phyloP scores from a whole-genome alignment of 2,329 filamentous ascomycete genomes.

The Aspergillus intermedius region DNA sequence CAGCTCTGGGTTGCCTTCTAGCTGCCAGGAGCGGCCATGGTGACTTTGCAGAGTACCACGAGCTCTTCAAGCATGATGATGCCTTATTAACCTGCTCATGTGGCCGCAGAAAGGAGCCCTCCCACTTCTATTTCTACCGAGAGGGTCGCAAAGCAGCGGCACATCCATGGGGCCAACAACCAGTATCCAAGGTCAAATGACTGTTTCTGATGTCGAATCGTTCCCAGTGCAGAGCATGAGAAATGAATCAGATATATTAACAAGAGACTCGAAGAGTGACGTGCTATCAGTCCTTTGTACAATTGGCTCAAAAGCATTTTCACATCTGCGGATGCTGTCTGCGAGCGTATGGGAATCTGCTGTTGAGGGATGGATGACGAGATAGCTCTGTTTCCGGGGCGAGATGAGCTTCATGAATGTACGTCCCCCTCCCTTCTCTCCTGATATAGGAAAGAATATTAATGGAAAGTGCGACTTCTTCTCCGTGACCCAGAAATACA shows the following conservation, averaged over 20 bases:
- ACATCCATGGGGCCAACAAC: no score
- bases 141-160: no score
- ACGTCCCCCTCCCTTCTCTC: neutral
- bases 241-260: neutral
- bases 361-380: neutral
- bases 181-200: no score
- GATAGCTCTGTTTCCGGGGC: conserved; percentile 46
- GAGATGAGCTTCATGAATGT: conserved; percentile 52
- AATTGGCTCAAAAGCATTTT: neutral
- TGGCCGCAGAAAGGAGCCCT: no score
- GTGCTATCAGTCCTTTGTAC: neutral
- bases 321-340: neutral
- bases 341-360: neutral
- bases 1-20: no score
- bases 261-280: neutral
- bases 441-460: neutral
- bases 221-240: neutral
- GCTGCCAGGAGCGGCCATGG: no score
- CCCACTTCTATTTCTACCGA: no score
- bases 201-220: no score
- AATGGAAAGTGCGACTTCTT: conserved; percentile 42
- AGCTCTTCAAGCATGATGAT: no score
- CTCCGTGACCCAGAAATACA: conserved; percentile 47
- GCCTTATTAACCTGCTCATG: no score
- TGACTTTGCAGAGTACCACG: no score